These are phyloP conservation scores for Ulmus americana DNA, from an alignment of 331 rosid species.

Conservation along the genomic window DNA sequence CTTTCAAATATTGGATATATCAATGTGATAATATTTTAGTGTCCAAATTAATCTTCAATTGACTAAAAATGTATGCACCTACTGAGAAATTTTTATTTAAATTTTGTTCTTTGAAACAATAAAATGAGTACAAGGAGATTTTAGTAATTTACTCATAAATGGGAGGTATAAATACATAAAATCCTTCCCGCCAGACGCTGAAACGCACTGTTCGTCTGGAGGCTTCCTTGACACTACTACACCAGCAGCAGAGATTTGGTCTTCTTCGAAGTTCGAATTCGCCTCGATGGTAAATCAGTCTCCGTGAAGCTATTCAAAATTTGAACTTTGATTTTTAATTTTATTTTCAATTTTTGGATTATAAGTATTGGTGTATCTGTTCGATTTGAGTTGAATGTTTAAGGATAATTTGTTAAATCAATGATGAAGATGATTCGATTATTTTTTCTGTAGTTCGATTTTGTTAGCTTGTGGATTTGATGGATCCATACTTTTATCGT, in stretches of 20 bases:
- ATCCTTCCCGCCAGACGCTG: conserved; percentile 16
- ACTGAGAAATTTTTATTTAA: too few relatives aligned
- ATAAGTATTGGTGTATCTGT: too few relatives aligned
- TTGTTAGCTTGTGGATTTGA: not conserved
- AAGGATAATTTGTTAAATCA: too few relatives aligned
- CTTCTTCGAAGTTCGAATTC: conserved; percentile 14
- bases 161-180: not conserved
- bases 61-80: too few relatives aligned
- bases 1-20: too few relatives aligned
- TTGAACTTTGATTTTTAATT: not conserved
- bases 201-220: not conserved
- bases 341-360: too few relatives aligned
- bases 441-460: too few relatives aligned
- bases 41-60: too few relatives aligned
- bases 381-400: too few relatives aligned
- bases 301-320: not conserved
- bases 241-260: not conserved
- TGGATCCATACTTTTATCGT: not conserved
- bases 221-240: not conserved
- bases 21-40: too few relatives aligned
- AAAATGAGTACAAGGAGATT: not conserved
- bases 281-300: conserved; percentile 38
- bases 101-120: too few relatives aligned
- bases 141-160: conserved; percentile 1
- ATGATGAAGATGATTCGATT: too few relatives aligned